Evolutionary conservation across 2,329 filamentous ascomycete genomes (phyloP).

Genomic region (Aotearoamyces nothofagi): DNA sequence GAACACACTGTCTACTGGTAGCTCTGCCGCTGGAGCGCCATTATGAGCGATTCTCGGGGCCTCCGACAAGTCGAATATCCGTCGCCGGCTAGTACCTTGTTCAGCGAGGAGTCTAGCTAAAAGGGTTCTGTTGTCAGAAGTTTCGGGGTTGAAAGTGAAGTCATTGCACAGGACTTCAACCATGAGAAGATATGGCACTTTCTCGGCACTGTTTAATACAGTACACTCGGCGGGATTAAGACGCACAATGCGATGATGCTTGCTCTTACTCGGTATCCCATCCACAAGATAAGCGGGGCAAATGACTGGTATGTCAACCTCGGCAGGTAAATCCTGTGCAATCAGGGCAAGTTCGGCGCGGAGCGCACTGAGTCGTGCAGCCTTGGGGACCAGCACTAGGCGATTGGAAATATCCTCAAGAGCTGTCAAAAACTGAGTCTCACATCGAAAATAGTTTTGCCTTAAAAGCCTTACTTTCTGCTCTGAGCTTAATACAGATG

Average conservation of each 20-base stretch:
- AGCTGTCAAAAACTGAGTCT: slow-evolving; percentile 68
- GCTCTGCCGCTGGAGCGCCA: slow-evolving; percentile 20
- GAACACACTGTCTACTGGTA: slow-evolving; percentile 57
- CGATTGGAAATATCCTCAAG: slow-evolving; percentile 75
- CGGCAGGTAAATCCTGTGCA: slow-evolving; percentile 65
- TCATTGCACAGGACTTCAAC: slow-evolving; percentile 70
- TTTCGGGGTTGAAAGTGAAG: slow-evolving; percentile 68
- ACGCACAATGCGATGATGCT: slow-evolving; percentile 69
- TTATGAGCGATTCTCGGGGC: slow-evolving; percentile 34
- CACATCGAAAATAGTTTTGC: slow-evolving; percentile 70
- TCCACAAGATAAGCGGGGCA: slow-evolving; percentile 61
- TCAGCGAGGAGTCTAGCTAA: slow-evolving; percentile 40
- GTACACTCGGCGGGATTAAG: slow-evolving; percentile 75
- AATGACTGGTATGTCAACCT: slow-evolving; percentile 72
- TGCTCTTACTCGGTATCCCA: slow-evolving; percentile 58
- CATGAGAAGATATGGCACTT: slow-evolving; percentile 76
- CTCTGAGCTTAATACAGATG: slow-evolving; percentile 43
- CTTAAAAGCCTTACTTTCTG: slow-evolving; percentile 61
- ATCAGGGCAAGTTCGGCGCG: slow-evolving; percentile 70
- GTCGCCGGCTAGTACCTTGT: slow-evolving; percentile 34
- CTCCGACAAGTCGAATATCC: slow-evolving; percentile 57
- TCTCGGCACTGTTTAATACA: slow-evolving; percentile 73
- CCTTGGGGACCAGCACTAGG: slow-evolving; percentile 69
- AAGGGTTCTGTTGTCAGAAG: slow-evolving; percentile 55
- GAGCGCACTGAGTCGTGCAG: slow-evolving; percentile 64